Conservation (phyloP, 2,329 filamentous ascomycete genomes). For the Polychaeton citri region DNA sequence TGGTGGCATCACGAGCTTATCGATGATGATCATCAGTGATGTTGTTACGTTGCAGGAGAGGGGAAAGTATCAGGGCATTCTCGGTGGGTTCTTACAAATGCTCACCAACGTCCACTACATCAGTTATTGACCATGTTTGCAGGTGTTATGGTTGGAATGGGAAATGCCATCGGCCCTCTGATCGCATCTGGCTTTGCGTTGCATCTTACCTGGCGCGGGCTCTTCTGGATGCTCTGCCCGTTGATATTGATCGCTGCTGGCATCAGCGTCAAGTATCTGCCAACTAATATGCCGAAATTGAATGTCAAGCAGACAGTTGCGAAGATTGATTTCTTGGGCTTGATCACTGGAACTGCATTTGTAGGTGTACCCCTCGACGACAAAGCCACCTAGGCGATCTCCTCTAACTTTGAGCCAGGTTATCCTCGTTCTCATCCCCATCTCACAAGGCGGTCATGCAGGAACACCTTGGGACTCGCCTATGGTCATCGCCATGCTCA, state of each 20-base stretch:
- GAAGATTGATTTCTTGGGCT: constrained; percentile 47
- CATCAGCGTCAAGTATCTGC: constrained; percentile 38
- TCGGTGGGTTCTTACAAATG: constrained; percentile 23
- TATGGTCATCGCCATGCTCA: constrained; percentile 47
- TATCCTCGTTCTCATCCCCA: constrained; percentile 48
- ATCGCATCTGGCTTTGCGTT: constrained; percentile 33
- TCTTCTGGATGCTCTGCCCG: constrained; percentile 41
- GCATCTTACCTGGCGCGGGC: constrained; percentile 30
- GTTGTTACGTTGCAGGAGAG: constrained; percentile 45
- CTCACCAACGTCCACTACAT: background rate
- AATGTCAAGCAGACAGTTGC: constrained; percentile 34
- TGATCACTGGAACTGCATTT: constrained; percentile 27
- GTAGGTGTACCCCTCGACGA: no score
- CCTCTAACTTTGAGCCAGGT: constrained; percentile 24
- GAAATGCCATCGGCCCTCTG: constrained; percentile 35
- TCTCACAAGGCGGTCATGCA: constrained; percentile 39
- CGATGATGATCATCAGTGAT: constrained; percentile 50
- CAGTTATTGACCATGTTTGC: background rate
- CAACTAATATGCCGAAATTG: constrained; percentile 35
- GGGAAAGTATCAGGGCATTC: constrained; percentile 38
- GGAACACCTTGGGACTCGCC: constrained; percentile 41
- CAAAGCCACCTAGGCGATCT: no score
- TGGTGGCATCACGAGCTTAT: constrained; percentile 45
- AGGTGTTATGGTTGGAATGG: constrained; percentile 22
- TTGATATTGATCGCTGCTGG: constrained; percentile 34